Evolutionary conservation across 768 basidiomycete species (phyloP).

Genomic region (Cystofilobasidium bisporidii): DNA sequence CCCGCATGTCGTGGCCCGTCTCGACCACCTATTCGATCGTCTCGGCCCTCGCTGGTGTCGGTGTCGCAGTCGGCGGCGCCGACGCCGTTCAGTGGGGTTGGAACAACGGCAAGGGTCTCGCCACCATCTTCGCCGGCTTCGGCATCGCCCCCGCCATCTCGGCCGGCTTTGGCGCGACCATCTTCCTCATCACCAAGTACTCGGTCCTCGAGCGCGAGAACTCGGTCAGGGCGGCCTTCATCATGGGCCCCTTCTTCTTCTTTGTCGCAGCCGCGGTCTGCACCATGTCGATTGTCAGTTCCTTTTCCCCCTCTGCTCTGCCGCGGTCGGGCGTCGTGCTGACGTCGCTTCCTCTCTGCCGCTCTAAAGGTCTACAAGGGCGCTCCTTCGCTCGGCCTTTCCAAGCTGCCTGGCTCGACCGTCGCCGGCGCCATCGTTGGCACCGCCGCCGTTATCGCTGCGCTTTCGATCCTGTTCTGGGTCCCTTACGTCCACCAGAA

Average conservation of each 20-base stretch:
- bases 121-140: slow-evolving; percentile 32
- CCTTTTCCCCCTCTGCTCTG: too few species aligned
- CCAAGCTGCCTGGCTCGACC: slow-evolving; percentile 34
- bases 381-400: too few species aligned
- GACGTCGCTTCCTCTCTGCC: too few species aligned
- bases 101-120: slow-evolving; percentile 41
- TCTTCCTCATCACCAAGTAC: slow-evolving; percentile 28
- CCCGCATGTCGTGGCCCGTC: slow-evolving; percentile 41
- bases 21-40: slow-evolving; percentile 46
- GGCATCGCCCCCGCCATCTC: slow-evolving; percentile 32
- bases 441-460: slow-evolving; percentile 39
- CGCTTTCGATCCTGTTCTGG: slow-evolving; percentile 42
- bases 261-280: slow-evolving; percentile 36
- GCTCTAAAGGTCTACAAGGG: too few species aligned
- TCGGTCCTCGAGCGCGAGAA: slow-evolving; percentile 40
- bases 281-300: slow-evolving; percentile 42
- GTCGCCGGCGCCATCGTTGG: slow-evolving; percentile 41
- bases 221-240: slow-evolving; percentile 37
- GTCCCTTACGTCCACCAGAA: slow-evolving; percentile 42
- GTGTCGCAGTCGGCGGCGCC: slow-evolving; percentile 41
- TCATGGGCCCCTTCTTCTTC: slow-evolving; percentile 36
- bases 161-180: slow-evolving; percentile 9
- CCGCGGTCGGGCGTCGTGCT: too few species aligned
- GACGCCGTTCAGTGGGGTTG: slow-evolving; percentile 44
- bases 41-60: slow-evolving; percentile 44